Base-by-base conservation (phyloP, 192 early-diverging fungal species). In the Linnemannia schmuckeri region DNA sequence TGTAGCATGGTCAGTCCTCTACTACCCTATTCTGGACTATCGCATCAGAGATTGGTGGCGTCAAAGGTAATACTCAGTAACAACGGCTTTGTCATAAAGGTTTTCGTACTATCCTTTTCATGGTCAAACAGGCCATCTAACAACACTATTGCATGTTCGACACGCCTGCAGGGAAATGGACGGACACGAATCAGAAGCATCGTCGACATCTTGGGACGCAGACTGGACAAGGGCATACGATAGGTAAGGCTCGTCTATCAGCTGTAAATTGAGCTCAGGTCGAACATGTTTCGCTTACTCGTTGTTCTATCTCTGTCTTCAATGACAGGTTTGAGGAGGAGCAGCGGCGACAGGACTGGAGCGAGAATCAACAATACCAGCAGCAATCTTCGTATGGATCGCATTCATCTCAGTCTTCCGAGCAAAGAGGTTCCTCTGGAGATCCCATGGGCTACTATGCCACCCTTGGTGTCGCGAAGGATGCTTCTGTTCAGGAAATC, bases 181-280 rank as follows among this genome's bases (percentile, higher is more conserved):
- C 46, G 76, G 82, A 1, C 89, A 90, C 61, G 69, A 75, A 22
- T 80, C 76, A 40, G 79, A 92, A 13, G 91, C 90, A 15, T 75
- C 85, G 0, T 72, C 76, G 15, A 77, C 85, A 33, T 37, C 83
- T 20, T 90, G 90, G 90, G 90, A 92, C 42, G 78, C 81, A 6
- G 90, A 89, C 22, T 92, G 91, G 91, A 88, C 89, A 7, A 77
- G 68, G 6, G 90, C 89, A 8, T 92, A 91, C 75, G 89, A 90
- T 54, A 81, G 85, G 85, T 86, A 78, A 30, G 47, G 2, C 7
- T 61, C 33, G 35, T 42, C 55, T 61, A 41, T 3, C 30, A 15
- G 42, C 42, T 18, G 9, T 22, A 30, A 63, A 24, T 24, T 35
- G 12, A 10, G 22, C 20, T 1, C 6, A 15, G 3, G 17, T 75